Evolutionary conservation across 1,284 basidiomycete genomes (phyloP).

Genomic region (Jaminaea rosea): DNA sequence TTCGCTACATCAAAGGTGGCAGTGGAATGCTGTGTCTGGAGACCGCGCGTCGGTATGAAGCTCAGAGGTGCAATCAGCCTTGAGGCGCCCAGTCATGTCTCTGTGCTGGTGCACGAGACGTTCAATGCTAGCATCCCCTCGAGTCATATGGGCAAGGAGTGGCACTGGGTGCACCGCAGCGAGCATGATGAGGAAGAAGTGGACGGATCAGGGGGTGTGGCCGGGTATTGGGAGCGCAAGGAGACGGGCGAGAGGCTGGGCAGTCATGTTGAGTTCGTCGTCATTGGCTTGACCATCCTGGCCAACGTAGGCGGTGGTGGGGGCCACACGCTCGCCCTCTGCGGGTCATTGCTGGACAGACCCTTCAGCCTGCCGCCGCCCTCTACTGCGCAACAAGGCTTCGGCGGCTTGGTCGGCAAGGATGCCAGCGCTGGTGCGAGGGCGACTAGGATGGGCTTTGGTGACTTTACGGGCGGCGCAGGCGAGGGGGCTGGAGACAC

Average conservation of each 20-base stretch:
- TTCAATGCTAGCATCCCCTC: slow-evolving; percentile 96
- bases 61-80: slow-evolving; percentile 79
- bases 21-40: slow-evolving; percentile 83
- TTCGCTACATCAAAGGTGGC: slow-evolving; percentile 67
- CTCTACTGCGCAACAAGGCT: slow-evolving; percentile 4
- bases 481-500: too few species aligned
- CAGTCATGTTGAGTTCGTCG: slow-evolving; percentile 62
- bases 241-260: slow-evolving; percentile 65
- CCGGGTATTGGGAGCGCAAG: slow-evolving; percentile 70
- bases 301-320: too few species aligned
- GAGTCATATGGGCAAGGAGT: slow-evolving; percentile 60
- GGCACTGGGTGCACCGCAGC: slow-evolving; percentile 10
- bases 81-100: slow-evolving; percentile 86
- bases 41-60: slow-evolving; percentile 72
- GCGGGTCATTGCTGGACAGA: slow-evolving; percentile 76
- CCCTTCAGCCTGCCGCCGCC: slow-evolving; percentile 60
- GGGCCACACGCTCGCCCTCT: slow-evolving; percentile 86
- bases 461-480: too few species aligned
- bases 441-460: too few species aligned
- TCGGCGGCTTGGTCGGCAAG: neutral
- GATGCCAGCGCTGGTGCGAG: neutral
- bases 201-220: slow-evolving; percentile 38
- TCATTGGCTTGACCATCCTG: slow-evolving; percentile 75
- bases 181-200: slow-evolving; percentile 21
- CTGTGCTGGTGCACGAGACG: slow-evolving; percentile 80